Conservation (phyloP, 208 protist species). For the Dictyostelium gargantuum region DNA sequence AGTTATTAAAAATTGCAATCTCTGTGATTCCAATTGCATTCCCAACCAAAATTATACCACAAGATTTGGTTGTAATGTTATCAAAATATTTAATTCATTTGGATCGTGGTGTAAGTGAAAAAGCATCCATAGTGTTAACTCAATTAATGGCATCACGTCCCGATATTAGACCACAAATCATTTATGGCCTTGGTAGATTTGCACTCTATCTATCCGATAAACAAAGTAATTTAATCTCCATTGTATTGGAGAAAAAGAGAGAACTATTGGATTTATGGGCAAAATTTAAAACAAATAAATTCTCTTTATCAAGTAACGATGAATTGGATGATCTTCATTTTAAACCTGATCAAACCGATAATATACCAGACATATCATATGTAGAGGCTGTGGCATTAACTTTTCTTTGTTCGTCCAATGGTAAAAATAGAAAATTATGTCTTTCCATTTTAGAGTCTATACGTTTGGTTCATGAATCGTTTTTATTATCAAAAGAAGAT, state of each 20-base stretch:
- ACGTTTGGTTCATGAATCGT: slow-evolving; percentile 10
- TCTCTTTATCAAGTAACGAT: neutral
- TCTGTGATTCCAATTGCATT: slow-evolving; percentile 43
- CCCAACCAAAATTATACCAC: neutral
- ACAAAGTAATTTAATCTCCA: neutral
- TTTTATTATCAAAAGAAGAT: neutral
- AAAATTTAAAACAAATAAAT: neutral
- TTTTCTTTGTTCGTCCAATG: slow-evolving; percentile 10
- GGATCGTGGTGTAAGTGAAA: slow-evolving; percentile 34
- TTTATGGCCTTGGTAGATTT: slow-evolving; percentile 24
- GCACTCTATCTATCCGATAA: neutral
- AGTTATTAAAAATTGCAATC: slow-evolving; percentile 46
- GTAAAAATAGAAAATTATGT: neutral
- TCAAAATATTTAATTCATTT: slow-evolving; percentile 52
- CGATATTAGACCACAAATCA: slow-evolving; percentile 25
- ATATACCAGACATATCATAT: neutral
- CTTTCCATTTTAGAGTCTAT: slow-evolving; percentile 12
- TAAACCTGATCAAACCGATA: neutral
- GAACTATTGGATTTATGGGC: neutral
- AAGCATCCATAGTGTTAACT: neutral
- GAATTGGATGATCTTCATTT: neutral
- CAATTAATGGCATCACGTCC: slow-evolving; percentile 22
- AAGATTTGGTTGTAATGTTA: slow-evolving; percentile 32
- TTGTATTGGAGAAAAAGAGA: slow-evolving; percentile 6
- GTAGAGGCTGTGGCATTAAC: slow-evolving; percentile 5